Evolutionary conservation across 2,329 filamentous ascomycete species (phyloP).

Genomic region (Fusarium denticulatum): DNA sequence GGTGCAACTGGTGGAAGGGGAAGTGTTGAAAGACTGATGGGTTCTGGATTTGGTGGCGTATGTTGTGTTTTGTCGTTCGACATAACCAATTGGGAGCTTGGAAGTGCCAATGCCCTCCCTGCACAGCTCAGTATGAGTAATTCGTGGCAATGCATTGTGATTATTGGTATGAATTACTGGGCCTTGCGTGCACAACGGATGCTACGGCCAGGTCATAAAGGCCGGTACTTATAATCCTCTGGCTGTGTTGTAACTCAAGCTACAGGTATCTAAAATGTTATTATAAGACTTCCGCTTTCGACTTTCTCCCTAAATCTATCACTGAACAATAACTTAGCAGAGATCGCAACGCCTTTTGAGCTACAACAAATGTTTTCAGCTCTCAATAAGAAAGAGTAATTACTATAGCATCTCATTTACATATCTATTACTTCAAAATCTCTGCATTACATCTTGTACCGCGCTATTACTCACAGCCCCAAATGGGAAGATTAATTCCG

Average conservation of each 20-base stretch:
- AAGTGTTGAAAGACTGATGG: slow-evolving; percentile 1
- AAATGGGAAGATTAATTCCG: no score
- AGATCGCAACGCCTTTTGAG: no score
- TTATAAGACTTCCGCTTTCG: accelerated
- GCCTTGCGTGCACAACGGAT: no score
- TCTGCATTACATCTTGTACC: no score
- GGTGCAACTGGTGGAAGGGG: slow-evolving; percentile 7
- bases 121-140: neutral
- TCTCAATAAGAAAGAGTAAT: no score
- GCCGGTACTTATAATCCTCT: neutral
- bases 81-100: neutral
- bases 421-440: no score
- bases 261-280: no score
- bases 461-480: no score
- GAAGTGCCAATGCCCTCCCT: neutral
- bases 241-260: neutral
- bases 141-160: neutral
- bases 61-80: neutral
- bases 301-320: accelerated
- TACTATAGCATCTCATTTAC: no score
- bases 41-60: neutral
- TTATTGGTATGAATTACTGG: no score
- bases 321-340: accelerated
- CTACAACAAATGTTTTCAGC: no score
- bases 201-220: no score